Base-by-base conservation (phyloP, 495 filamentous ascomycete species). In the Amorphotheca resinae region DNA sequence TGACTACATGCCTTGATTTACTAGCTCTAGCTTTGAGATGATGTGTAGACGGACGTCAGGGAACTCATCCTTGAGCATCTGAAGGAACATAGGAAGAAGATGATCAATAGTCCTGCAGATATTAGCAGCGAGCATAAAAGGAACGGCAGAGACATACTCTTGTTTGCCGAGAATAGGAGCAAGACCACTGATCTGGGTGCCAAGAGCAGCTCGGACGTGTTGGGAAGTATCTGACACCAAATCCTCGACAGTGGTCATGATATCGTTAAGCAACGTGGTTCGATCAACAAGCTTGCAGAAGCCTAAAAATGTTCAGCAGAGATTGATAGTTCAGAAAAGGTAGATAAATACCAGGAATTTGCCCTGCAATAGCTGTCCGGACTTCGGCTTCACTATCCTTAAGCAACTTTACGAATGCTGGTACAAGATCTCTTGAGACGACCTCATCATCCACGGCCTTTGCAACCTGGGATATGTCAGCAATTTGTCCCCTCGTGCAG, bases 1-100 rank as follows among this genome's bases (percentile, higher is more conserved):
- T 7, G 7, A 22, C 15, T 17, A 33, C 61, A 49, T 70, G 87
- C 87, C 87, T 67, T 95, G 87, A 64, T 98, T 98, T 45, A 98
- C 93, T 42, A 89, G 72, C 63, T 98, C 91, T 37, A 98, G 73
- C 65, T 96, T 98, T 2, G 89, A 95, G 57, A 98, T 98, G 58
- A 98, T 98, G 64, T 96, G 93, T 30, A 98, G 72, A 31, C 91
- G 81, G 41, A 98, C 91, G 58, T 96, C 93, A 23, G 91, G 91
- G 64, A 95, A 96, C 55, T 98, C 91, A 59, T 98, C 91, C 67
- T 98, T 98, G 38, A 98, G 79, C 91, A 98, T 98, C 58, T 93
- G 84, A 28, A 96, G 72, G 65, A 98, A 98, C 93, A 98, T 98
- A 28, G 91, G 91, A 31, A 98, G 77, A 46, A 98, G 82, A 55